Conservation (phyloP, 441 rosid species). For the Euphorbia celastroides region DNA sequence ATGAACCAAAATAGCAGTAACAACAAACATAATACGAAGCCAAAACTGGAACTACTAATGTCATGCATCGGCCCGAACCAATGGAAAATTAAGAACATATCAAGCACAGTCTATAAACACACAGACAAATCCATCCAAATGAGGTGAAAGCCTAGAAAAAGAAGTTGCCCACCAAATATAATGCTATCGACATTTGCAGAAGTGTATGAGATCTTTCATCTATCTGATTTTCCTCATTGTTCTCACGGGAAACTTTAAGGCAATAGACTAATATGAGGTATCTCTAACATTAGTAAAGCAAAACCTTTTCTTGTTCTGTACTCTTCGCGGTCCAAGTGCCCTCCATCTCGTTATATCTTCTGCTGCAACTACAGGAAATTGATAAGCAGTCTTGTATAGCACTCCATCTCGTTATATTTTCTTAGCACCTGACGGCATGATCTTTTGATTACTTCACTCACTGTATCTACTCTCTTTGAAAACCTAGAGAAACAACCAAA, state of each 20-base stretch:
- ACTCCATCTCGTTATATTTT: no score
- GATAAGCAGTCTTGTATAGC: no score
- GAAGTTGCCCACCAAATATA: conserved; percentile 15
- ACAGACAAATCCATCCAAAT: conserved; percentile 14
- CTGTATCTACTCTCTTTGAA: no score
- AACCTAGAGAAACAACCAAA: no score
- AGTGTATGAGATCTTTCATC: conserved; percentile 13
- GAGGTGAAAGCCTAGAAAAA: conserved; percentile 18
- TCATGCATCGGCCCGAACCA: conserved; percentile 10
- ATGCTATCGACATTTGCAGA: conserved; percentile 14
- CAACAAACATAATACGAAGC: conserved; percentile 13
- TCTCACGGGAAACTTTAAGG: conserved; percentile 13
- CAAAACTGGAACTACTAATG: conserved; percentile 12
- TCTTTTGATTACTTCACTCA: no score
- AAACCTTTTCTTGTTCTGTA: conserved; percentile 7
- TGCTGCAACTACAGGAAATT: conserved; percentile 22
- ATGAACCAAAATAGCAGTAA: background rate
- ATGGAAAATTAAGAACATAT: conserved; percentile 14
- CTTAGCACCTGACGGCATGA: no score
- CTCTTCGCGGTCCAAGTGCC: conserved; percentile 13
- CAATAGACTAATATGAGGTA: conserved; percentile 13
- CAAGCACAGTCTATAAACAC: conserved; percentile 18
- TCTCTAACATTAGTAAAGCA: conserved; percentile 11
- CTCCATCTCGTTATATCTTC: conserved; percentile 8
- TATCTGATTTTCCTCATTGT: conserved; percentile 17